These are phyloP conservation scores for Cladosporium sp. DNA, from an alignment of 2,329 filamentous ascomycete genomes.

Conservation along the genomic window DNA sequence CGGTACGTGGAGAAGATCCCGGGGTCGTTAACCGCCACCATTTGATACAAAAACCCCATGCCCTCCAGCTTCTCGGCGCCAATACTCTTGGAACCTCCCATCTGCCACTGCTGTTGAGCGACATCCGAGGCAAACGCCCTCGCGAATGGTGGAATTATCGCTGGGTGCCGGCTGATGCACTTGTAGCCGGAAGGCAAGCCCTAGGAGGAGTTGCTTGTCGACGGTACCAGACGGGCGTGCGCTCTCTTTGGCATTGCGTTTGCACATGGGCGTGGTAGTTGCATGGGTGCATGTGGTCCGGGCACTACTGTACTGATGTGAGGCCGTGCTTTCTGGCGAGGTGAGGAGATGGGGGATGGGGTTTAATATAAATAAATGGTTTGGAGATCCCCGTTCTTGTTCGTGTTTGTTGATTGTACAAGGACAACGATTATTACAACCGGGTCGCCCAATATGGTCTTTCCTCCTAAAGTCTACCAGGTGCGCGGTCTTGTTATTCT, in stretches of 20 bases:
- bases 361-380: neutral
- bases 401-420: neutral
- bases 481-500: slow-evolving; percentile 15
- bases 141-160: slow-evolving; percentile 11
- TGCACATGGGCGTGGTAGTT: neutral
- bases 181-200: neutral
- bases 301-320: neutral
- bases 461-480: slow-evolving; percentile 60
- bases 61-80: slow-evolving; percentile 3
- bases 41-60: slow-evolving; percentile 2
- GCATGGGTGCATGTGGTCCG: neutral
- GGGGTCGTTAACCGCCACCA: neutral
- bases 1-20: slow-evolving; percentile 5
- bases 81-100: neutral
- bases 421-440: neutral
- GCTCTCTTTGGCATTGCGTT: neutral
- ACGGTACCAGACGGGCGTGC: neutral
- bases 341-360: neutral
- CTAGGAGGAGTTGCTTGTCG: neutral
- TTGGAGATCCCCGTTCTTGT: neutral
- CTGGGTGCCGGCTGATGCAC: neutral
- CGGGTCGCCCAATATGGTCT: slow-evolving; percentile 45
- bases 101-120: neutral
- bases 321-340: neutral
- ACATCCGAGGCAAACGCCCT: neutral